Evolutionary conservation across 768 basidiomycete genomes (phyloP), one percentile per base, ranked within the genome.

Genomic region (Fomitopsis pulvina): DNA sequence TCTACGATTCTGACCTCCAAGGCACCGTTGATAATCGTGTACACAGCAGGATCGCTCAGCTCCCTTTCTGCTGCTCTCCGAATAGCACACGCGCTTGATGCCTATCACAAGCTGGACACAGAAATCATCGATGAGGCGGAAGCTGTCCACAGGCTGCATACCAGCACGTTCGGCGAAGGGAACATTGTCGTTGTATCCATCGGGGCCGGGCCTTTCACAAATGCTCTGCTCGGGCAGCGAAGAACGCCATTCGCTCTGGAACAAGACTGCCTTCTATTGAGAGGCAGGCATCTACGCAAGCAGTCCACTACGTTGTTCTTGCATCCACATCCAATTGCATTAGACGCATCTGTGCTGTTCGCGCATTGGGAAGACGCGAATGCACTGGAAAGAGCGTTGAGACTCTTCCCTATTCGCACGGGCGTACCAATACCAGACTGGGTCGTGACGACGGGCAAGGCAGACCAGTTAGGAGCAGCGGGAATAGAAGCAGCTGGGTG

Each of bases 321-420:
- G 5, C 83, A 87, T 55, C 83, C 83, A 14, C 85, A 85, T 65
- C 80, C 82, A 8, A 49, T 53, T 22, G 53, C 65, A 20, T 5
- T 54, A 29, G 44, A 53, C 49, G 51, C 70, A 61, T 56, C 71
- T 5, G 62, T 68, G 34, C 64, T 91, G 6, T 80, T 91, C 56
- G 65, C 92, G 22, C 67, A 82, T 12, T 80, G 78, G 14, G 76
- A 77, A 3, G 80, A 83, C 54, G 55, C 57, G 0, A 56, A 63
- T 1, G 83, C 82, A 2, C 68, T 91, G 3, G 92, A 94, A 63
- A 71, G 81, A 47, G 80, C 76, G 1, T 63, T 75, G 1, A 76
- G 85, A 40, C 66, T 92, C n/a, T 87, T 94, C 60, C 92, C 92
- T 3, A 77, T 89, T 22, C 79, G 92, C 18, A 95, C 92, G 2